Base-by-base conservation (phyloP, 2,329 filamentous ascomycete genomes). In the Colletotrichum somersetense region DNA sequence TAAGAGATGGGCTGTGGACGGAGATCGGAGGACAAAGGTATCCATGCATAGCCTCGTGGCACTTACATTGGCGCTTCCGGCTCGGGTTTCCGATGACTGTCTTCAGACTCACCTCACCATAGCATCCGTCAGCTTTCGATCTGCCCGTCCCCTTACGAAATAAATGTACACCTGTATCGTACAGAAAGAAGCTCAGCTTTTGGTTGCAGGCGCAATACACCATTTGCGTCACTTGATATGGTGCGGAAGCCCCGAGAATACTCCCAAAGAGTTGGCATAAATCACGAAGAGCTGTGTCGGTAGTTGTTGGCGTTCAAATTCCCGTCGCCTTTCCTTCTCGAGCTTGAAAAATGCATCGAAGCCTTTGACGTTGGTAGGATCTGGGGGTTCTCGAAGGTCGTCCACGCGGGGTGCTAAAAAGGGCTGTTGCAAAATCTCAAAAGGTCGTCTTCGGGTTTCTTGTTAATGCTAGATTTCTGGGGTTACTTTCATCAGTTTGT, bases 291-390 rank as follows among this genome's bases (percentile, higher is more conserved):
- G 7, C 30, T 65, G 35, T 50, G 55, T 18, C 58, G 61, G 16
- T 68, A 72, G 14, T 64, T 68, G 26, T 73, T 59, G 68, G 64
- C 72, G 2, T 68, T 73, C 38, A 46, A 68, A 48, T 48, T 57
- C 11, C 46, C 58, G 20, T 58, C 59, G 2, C 68, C 72, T 18
- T 50, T 57, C 11, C 59, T 72, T 2, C 57, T 62, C 2, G 14
- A 5, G 12, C 59, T 61, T 20, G 53, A 56, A 44, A 48, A 70
- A 10, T 26, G 48, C 7, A 20, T 50, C n/a, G 12, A 50, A 11
- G 42, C 67, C 40, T 26, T n/a, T 16, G 30, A 42, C 26, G 26
- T 35, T n/a, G 30, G 44, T 26, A 56, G 40, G 42, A 35, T 44
- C 42, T n/a, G 56, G 35, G 26, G 64, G 18, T 58, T 68, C 57